A percentile compares a stretch with the other conserved stretches of the same genome.
phyloP scores from a whole-genome alignment of 176 grass and related monocot genomes.

The Pharus latifolius region DNA sequence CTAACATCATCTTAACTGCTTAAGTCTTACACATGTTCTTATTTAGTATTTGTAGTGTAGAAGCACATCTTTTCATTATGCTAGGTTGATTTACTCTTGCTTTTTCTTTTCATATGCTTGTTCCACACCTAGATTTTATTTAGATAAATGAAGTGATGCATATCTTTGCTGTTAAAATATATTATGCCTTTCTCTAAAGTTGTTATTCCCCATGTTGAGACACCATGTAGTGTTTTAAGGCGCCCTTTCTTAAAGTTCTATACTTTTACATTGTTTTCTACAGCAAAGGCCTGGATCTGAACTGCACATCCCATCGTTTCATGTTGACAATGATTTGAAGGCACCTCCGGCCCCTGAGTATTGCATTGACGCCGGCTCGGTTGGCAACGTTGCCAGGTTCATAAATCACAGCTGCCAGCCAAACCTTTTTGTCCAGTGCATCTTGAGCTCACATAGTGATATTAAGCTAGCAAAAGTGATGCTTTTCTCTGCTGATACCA shows the following conservation, averaged over 20 bases:
- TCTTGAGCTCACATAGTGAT: slow-evolving; percentile 71
- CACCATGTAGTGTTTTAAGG: no score
- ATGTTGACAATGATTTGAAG: slow-evolving; percentile 45
- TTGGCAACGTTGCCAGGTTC: slow-evolving; percentile 78
- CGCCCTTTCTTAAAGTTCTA: background rate
- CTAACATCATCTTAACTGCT: no score
- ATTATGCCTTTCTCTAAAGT: background rate
- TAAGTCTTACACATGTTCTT: no score
- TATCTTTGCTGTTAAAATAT: background rate
- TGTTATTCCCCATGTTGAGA: background rate
- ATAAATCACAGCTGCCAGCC: slow-evolving; percentile 93
- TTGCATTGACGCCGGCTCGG: slow-evolving; percentile 64
- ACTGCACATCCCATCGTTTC: slow-evolving; percentile 27
- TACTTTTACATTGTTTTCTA: background rate
- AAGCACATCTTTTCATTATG: background rate
- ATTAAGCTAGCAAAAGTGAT: slow-evolving; percentile 74
- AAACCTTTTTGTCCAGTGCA: slow-evolving; percentile 82
- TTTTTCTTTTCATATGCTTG: background rate
- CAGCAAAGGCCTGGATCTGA: slow-evolving; percentile 72
- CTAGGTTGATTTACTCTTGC: background rate
- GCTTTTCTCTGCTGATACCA: slow-evolving; percentile 85
- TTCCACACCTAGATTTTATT: background rate
- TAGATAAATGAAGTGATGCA: background rate
- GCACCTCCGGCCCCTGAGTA: slow-evolving; percentile 50
- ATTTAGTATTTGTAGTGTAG: background rate